A percentile compares a stretch with the other conserved stretches of the same genome.
Evolutionary conservation across 352 stramenopile genomes (phyloP).

Genomic region (Globisporangium echinulatum): DNA sequence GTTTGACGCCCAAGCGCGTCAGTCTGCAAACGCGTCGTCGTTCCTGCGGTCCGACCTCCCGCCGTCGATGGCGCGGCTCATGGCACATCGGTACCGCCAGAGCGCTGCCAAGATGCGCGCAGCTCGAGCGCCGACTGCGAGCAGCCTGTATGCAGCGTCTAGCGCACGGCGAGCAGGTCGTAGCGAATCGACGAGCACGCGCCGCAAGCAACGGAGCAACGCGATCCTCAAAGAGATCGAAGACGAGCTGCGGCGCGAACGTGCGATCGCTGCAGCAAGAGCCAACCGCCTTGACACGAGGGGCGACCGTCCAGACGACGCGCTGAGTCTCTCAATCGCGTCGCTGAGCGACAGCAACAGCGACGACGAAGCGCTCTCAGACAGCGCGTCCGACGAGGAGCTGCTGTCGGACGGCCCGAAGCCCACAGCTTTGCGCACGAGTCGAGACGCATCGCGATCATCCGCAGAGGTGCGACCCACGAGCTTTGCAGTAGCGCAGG

Average conservation of each 20-base stretch:
- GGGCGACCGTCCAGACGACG: neutral
- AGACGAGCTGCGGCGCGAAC: conserved; percentile 7
- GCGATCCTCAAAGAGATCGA: conserved; percentile 15
- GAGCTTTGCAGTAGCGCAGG: neutral
- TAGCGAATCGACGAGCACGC: neutral
- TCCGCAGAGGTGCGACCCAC: neutral
- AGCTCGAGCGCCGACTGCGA: neutral
- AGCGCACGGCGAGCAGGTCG: neutral
- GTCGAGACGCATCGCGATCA: neutral
- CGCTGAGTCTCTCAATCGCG: conserved; percentile 3
- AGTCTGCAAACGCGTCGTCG: conserved; percentile 21
- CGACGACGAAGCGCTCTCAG: neutral
- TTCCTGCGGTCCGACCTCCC: conserved; percentile 27
- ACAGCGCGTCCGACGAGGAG: neutral
- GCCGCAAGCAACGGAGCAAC: conserved; percentile 7
- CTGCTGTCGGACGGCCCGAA: neutral
- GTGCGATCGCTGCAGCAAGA: neutral
- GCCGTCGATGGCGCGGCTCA: conserved; percentile 22
- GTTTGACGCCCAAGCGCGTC: conserved; percentile 22
- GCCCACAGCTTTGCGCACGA: too few species aligned
- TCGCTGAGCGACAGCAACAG: conserved; percentile 3
- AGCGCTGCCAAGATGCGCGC: conserved; percentile 22
- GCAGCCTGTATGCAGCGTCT: neutral
- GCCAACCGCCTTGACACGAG: neutral
- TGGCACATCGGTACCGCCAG: conserved; percentile 27